Conservation (phyloP, 2,329 filamentous ascomycete genomes). For the Penicillium rolfsii region DNA sequence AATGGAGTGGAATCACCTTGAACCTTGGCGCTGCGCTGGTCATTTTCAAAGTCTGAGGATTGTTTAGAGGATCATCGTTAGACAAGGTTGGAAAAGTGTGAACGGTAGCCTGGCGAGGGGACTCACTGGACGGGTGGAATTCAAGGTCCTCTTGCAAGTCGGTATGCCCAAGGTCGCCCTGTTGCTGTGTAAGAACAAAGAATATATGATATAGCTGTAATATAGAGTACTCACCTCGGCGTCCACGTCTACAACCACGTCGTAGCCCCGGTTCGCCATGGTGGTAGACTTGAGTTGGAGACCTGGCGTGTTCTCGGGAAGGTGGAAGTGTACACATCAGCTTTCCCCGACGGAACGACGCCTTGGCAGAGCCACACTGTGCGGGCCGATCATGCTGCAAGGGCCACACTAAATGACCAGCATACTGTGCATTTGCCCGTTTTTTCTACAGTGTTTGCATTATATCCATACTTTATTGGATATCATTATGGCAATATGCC, state of each 20-base stretch:
- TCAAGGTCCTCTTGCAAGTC: slow-evolving; percentile 98
- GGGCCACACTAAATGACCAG: neutral
- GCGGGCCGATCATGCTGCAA: neutral
- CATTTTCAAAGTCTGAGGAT: slow-evolving; percentile 67
- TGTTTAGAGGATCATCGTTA: neutral
- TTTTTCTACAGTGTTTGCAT: neutral
- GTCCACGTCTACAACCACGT: slow-evolving; percentile 97
- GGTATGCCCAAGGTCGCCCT: slow-evolving; percentile 97
- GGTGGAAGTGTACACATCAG: slow-evolving; percentile 42
- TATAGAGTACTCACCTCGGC: slow-evolving; percentile 70
- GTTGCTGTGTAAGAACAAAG: slow-evolving; percentile 24
- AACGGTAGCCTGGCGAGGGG: slow-evolving; percentile 2
- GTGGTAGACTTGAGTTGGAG: slow-evolving; percentile 34
- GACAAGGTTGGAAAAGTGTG: neutral
- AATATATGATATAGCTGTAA: neutral
- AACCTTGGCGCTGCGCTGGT: slow-evolving; percentile 54
- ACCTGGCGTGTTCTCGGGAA: slow-evolving; percentile 25
- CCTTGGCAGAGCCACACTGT: slow-evolving; percentile 36
- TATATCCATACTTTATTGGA: neutral
- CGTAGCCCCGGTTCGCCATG: slow-evolving; percentile 87
- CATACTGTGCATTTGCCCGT: neutral
- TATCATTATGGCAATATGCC: neutral
- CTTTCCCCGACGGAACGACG: slow-evolving; percentile 34
- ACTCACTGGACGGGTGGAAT: slow-evolving; percentile 85
- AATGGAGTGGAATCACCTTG: slow-evolving; percentile 56